Base-by-base conservation (phyloP, 2,329 filamentous ascomycete genomes). In the Beauveria medogensis region DNA sequence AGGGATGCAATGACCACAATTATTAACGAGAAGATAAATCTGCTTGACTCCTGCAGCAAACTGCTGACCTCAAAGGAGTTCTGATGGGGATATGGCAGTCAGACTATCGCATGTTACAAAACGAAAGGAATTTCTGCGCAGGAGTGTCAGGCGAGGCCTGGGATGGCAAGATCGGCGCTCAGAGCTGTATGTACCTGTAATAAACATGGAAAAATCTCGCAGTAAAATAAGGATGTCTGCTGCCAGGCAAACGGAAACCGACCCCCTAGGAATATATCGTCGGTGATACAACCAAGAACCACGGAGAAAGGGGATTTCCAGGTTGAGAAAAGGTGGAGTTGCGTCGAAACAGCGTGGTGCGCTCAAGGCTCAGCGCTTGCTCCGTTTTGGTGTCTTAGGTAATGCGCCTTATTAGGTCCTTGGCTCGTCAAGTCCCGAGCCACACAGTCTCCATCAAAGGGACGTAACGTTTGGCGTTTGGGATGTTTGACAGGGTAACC, bases 51-150 rank as follows among this genome's bases (percentile, higher is more conserved):
- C 87, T 90, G 88, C 88, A 91, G 88, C 83, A 83, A 79, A 87
- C 86, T 82, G 87, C 88, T 90, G 88, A 87, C 86, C 85, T 88
- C 85, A 88, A 88, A 88, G 85, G 84, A 87, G 83, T 80, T 72
- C 71, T 63, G 67, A 70, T 70, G 65, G 65, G 62, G 67, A 71
- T 67, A 62, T 63, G 63, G 63, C 68, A 62, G 61, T 58, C 63
- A 65, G 62, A 66, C 66, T 72, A 71, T 67, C 64, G 70, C 72
- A 74, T 75, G 62, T 65, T 72, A 68, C 66, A 64, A 58, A 62
- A 58, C 26, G 62, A 65, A 67, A 61, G 66, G 67, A 55, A 63
- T 63, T 63, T 65, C 63, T 63, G 63, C 68, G 67, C 55, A 54
- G 37, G 26, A 26, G 30, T 34, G 66, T 70, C 64, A 70, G 67